These are phyloP conservation scores for Ambrosiella xylebori DNA, from an alignment of 2,329 filamentous ascomycete genomes.

Conservation along the genomic window DNA sequence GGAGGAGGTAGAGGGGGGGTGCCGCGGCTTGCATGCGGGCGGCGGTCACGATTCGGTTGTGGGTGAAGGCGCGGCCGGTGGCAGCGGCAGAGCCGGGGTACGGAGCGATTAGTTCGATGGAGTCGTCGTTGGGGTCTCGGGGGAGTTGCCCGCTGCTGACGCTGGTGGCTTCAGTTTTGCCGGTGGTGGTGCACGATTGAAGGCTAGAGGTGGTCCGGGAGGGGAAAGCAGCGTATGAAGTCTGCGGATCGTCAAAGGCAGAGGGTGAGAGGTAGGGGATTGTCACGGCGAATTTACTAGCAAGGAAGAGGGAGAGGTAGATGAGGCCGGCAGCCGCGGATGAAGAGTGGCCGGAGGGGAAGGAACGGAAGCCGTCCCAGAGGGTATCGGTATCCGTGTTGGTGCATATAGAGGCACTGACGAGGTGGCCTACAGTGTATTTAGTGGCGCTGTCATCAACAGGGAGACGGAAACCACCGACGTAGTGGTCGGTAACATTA, in stretches of 20 bases:
- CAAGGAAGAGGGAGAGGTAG: slow-evolving; percentile 75
- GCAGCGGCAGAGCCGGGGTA: slow-evolving; percentile 29
- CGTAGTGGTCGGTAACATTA: slow-evolving; percentile 39
- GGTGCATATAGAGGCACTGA: slow-evolving; percentile 59
- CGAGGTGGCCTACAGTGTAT: slow-evolving; percentile 28
- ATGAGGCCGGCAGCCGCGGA: slow-evolving; percentile 63
- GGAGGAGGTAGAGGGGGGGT: slow-evolving; percentile 63
- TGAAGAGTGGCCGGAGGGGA: slow-evolving; percentile 38
- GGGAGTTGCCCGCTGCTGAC: slow-evolving; percentile 9
- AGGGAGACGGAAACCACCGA: slow-evolving; percentile 43
- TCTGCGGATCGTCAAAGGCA: slow-evolving; percentile 21
- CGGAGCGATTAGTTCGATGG: slow-evolving; percentile 48
- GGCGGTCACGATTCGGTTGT: slow-evolving; percentile 28
- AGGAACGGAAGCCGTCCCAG: slow-evolving; percentile 72
- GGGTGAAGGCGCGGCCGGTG: slow-evolving; percentile 25
- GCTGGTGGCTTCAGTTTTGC: slow-evolving; percentile 24
- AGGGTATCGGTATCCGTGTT: slow-evolving; percentile 43
- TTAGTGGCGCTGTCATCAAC: slow-evolving; percentile 30
- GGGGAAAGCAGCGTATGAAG: slow-evolving; percentile 49
- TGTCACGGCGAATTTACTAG: slow-evolving; percentile 61
- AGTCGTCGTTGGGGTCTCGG: slow-evolving; percentile 27
- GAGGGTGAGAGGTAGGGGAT: slow-evolving; percentile 48
- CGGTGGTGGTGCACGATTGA: not conserved
- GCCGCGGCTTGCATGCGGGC: slow-evolving; percentile 60
- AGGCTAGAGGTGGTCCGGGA: slow-evolving; percentile 37